phyloP scores from a whole-genome alignment of 495 filamentous ascomycete genomes.

The Cercophora sp. region DNA sequence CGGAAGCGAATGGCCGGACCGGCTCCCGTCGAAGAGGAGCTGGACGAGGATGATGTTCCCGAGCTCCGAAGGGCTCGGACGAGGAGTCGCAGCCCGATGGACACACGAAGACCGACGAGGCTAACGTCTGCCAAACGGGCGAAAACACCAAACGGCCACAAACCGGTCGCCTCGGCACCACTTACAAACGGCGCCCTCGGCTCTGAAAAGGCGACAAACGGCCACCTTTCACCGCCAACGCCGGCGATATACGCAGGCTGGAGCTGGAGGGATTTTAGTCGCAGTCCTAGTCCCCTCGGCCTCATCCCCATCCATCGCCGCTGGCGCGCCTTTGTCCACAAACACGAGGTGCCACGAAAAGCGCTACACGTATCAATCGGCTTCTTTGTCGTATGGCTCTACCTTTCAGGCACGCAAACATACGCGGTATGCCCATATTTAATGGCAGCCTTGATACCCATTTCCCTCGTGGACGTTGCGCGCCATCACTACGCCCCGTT shows the following conservation, averaged over 20 bases:
- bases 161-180: constrained; percentile 1
- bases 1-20: constrained; percentile 45
- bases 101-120: constrained; percentile 44
- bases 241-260: constrained; percentile 47
- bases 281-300: constrained; percentile 85
- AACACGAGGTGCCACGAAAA: constrained; percentile 74
- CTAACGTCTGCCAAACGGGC: constrained; percentile 37
- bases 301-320: constrained; percentile 89
- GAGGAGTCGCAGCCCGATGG: constrained; percentile 49
- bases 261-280: constrained; percentile 75
- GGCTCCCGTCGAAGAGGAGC: constrained; percentile 37
- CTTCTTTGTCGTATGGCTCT: constrained; percentile 82
- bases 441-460: constrained; percentile 79
- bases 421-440: constrained; percentile 75
- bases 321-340: constrained; percentile 69
- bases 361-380: constrained; percentile 88
- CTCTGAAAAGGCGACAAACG: constrained; percentile 45
- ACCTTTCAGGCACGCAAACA: constrained; percentile 70
- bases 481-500: constrained; percentile 75
- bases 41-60: constrained; percentile 34
- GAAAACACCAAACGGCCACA: constrained; percentile 28
- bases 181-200: neutral
- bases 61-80: constrained; percentile 43
- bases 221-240: constrained; percentile 64
- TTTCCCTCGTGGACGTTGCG: constrained; percentile 73